These are phyloP conservation scores for Jaltomata sinuosa DNA, from an alignment of 257 asterid species.

Conservation along the genomic window DNA sequence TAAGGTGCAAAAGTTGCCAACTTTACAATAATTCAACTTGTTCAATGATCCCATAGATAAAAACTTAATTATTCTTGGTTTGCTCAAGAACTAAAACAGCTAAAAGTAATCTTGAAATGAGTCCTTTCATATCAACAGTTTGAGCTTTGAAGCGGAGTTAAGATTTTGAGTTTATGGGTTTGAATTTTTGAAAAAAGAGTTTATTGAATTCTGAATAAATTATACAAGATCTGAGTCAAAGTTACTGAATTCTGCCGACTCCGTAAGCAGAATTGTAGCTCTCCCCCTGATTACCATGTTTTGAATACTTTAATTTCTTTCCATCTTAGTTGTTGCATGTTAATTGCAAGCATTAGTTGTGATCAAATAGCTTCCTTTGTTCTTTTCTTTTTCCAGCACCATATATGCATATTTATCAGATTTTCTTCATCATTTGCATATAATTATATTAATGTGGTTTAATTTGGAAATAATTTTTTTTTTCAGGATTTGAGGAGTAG, in stretches of 20 bases:
- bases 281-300: neutral
- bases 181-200: no score
- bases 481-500: constrained; percentile 62
- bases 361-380: neutral
- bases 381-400: neutral
- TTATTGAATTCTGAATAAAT: no score
- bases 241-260: no score
- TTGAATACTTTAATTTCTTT: neutral
- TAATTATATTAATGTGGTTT: neutral
- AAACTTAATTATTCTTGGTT: neutral
- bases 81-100: no score
- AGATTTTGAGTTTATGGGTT: no score
- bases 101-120: neutral
- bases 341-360: neutral
- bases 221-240: no score
- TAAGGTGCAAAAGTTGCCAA: neutral
- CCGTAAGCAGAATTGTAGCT: neutral
- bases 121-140: neutral
- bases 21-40: neutral
- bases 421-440: neutral
- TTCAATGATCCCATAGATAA: no score
- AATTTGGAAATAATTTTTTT: neutral
- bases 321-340: neutral
- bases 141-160: no score
- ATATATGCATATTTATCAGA: neutral